Evolutionary conservation across 768 basidiomycete genomes (phyloP).

Genomic region (Boletellus ananas): DNA sequence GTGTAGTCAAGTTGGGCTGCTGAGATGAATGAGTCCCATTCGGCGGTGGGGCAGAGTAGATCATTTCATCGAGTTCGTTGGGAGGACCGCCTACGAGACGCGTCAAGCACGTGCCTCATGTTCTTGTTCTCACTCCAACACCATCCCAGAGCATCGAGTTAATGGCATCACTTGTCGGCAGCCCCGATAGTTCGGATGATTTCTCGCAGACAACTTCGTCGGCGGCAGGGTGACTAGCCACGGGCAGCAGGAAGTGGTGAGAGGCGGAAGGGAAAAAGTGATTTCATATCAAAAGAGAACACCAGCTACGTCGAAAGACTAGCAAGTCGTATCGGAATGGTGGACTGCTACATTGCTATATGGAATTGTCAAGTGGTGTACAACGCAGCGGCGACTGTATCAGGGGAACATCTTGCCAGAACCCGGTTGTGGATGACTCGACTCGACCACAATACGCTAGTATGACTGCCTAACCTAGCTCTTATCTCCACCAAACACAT

Average conservation of each 20-base stretch:
- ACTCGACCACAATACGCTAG: not conserved
- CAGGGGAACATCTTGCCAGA: not conserved
- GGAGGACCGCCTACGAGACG: not conserved
- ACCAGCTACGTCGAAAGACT: too few relatives aligned
- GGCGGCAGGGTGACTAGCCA: too few relatives aligned
- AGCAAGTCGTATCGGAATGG: too few relatives aligned
- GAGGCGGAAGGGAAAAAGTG: too few relatives aligned
- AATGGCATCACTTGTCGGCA: not conserved
- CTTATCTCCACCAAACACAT: not conserved
- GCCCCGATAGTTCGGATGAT: too few relatives aligned
- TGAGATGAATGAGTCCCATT: slow-evolving; percentile 9
- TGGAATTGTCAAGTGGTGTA: too few relatives aligned
- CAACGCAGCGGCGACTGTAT: too few relatives aligned
- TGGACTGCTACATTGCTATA: too few relatives aligned
- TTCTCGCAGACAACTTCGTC: too few relatives aligned
- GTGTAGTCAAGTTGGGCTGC: slow-evolving; percentile 7
- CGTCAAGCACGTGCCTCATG: slow-evolving; percentile 14
- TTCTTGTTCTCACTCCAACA: too few relatives aligned
- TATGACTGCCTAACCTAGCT: not conserved
- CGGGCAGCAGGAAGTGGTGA: too few relatives aligned
- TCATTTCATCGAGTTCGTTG: slow-evolving; percentile 8
- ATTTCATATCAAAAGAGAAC: too few relatives aligned
- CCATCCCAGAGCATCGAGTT: not conserved
- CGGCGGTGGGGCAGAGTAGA: not conserved
- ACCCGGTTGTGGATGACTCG: not conserved